Evolutionary conservation across 1,139 yeast species (phyloP), one percentile per base, ranked within the genome.

Genomic region (Torulaspora pretoriensis): DNA sequence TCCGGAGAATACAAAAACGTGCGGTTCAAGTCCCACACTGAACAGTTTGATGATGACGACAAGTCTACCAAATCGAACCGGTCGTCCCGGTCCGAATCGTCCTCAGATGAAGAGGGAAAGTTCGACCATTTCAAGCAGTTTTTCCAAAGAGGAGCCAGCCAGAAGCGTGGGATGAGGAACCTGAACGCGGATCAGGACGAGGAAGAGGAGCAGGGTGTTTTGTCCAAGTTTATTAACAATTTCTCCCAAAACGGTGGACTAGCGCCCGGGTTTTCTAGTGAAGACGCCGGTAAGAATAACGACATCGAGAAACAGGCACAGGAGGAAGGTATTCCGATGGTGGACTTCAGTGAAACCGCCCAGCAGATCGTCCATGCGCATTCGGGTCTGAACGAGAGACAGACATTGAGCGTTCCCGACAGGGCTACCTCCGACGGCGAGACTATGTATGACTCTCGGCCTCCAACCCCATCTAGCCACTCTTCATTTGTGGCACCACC

Each of bases 401-500:
- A 24, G 14, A 22, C 42, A 24, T 45, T 42, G 34, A 59, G 45
- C 12, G 3, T 8, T 41, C 7, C 35, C n/a, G 26, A 36, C 8
- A 36, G 23, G 17, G 28, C 43, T 1, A 35, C 37, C 4, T 47
- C 51, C 3, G 55, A 53, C 29, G 54, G 54, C 4, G 54, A 51
- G 19, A 52, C 54, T 12, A 39, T 48, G 45, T 44, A 40, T 29
- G 43, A 42, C 24, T 31, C 41, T n/a, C 43, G 42, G 8, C 43
- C 51, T 6, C 47, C 51, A 6, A 40, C 43, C 2, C 40, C 50
- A 8, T 39, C 47, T 4, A 39, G 65, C 9, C 67, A 64, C n/a
- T 65, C 65, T 14, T 70, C 69, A 26, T 68, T 56, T 29, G 54
- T 48, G 22, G 57, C 54, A 4, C 53, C 59, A 3, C 51, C 55